Conservation (phyloP, 768 basidiomycete species). For the Termitomyces sp. region DNA sequence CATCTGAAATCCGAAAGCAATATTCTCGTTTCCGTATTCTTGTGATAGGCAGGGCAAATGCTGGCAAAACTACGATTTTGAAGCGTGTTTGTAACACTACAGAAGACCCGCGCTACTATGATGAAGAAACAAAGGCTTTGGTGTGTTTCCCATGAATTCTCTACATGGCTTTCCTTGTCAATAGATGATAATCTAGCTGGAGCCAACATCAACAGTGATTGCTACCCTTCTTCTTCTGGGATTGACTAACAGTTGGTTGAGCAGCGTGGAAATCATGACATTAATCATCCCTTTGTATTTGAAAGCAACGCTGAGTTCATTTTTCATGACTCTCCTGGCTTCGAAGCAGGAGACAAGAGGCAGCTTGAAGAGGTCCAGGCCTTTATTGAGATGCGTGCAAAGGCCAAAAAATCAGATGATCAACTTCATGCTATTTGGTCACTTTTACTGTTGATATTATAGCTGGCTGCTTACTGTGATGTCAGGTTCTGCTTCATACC, state of each 20-base stretch:
- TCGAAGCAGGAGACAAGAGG: not conserved
- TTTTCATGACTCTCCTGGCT: not conserved
- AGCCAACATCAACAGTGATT: not conserved
- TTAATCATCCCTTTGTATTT: not conserved
- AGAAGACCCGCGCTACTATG: not conserved
- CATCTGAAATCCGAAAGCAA: not conserved
- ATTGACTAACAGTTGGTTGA: not conserved
- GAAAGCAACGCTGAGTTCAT: not conserved
- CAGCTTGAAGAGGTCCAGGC: not conserved
- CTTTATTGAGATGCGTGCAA: not conserved
- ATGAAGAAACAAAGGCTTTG: not conserved
- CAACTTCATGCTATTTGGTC: not conserved
- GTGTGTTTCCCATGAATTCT: not conserved
- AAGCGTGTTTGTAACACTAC: not conserved
- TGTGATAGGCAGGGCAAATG: slow-evolving; percentile 2
- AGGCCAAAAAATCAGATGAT: not conserved
- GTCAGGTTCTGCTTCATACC: not conserved
- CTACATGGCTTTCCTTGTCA: not conserved
- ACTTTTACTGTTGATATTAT: not conserved
- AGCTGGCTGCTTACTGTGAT: not conserved
- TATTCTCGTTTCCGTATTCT: slow-evolving; percentile 1
- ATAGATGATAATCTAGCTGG: not conserved
- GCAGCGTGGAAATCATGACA: not conserved
- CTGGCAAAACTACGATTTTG: not conserved
- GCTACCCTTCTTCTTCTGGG: not conserved